These are phyloP conservation scores for Vicia sativa DNA, from an alignment of 306 rosid species.

Conservation along the genomic window DNA sequence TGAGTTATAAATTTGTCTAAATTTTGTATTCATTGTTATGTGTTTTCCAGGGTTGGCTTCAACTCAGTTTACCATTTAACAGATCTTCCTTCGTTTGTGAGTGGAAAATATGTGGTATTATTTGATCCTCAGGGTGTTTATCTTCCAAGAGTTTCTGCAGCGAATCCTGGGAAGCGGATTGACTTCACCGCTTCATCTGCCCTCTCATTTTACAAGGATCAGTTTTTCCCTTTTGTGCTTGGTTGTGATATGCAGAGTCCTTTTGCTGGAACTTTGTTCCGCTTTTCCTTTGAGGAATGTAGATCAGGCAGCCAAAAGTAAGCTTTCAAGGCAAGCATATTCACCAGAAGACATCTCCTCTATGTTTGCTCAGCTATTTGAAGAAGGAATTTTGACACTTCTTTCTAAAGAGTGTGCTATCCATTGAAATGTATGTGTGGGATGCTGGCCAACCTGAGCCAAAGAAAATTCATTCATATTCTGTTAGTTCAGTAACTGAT, in stretches of 20 bases:
- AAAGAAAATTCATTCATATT: slow-evolving; percentile 74
- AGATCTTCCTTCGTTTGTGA: slow-evolving; percentile 96
- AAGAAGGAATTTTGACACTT: slow-evolving; percentile 82
- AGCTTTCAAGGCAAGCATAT: slow-evolving; percentile 92
- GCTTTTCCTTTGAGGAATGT: slow-evolving; percentile 90
- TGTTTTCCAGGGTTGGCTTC: slow-evolving; percentile 82
- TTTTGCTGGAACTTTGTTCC: slow-evolving; percentile 85
- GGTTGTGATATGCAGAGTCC: slow-evolving; percentile 87
- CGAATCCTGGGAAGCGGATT: slow-evolving; percentile 96
- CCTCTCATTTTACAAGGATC: slow-evolving; percentile 71
- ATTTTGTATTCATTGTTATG: too few relatives aligned
- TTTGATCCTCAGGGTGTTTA: slow-evolving; percentile 95
- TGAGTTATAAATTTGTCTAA: too few relatives aligned
- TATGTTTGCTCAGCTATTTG: slow-evolving; percentile 83
- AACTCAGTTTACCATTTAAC: slow-evolving; percentile 98
- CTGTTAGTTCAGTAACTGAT: slow-evolving; percentile 62
- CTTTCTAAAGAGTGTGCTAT: slow-evolving; percentile 82
- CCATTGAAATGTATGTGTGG: slow-evolving; percentile 87
- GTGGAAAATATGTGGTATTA: slow-evolving; percentile 85
- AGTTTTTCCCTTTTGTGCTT: slow-evolving; percentile 89
- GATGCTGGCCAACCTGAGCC: slow-evolving; percentile 65
- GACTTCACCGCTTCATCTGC: slow-evolving; percentile 80
- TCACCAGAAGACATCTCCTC: slow-evolving; percentile 76
- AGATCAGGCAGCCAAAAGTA: slow-evolving; percentile 74
- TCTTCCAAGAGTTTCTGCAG: slow-evolving; percentile 85